Conservation (phyloP, 2,329 filamentous ascomycete genomes). For the Fusarium pseudoanthophilum region DNA sequence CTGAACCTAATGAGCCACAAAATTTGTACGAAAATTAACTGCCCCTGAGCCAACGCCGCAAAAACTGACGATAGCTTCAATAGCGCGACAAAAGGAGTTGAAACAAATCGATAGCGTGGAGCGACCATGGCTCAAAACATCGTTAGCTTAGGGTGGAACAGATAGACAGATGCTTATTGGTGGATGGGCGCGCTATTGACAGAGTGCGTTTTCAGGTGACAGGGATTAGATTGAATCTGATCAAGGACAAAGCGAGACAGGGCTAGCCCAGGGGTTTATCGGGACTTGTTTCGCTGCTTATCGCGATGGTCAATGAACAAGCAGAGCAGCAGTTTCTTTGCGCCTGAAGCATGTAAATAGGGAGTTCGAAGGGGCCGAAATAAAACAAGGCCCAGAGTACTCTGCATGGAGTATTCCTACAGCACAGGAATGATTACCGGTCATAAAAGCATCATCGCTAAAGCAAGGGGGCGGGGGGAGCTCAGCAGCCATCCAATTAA, state of each 20-base stretch:
- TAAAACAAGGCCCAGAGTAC: too few species aligned
- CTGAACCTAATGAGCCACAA: neutral
- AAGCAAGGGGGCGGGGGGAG: conserved; percentile 11
- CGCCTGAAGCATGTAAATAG: rapidly evolving
- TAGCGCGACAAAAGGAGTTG: conserved; percentile 1
- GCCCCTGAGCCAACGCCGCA: conserved; percentile 11
- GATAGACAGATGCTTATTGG: neutral
- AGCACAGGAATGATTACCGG: neutral
- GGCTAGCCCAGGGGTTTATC: neutral
- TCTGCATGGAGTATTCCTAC: neutral
- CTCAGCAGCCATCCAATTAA: conserved; percentile 17
- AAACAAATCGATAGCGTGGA: conserved; percentile 24
- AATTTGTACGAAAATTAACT: neutral
- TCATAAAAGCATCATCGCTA: neutral
- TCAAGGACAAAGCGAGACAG: neutral
- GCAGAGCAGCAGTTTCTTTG: neutral
- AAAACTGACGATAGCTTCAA: conserved; percentile 14
- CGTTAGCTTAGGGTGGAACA: neutral
- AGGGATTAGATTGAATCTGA: neutral
- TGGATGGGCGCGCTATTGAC: neutral
- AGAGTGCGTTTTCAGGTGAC: neutral
- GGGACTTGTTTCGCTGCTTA: neutral
- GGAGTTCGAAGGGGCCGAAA: neutral
- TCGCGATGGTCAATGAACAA: neutral
- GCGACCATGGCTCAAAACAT: neutral